Conservation (phyloP, 192 early-diverging fungal genomes). For the Jimgerdemannia flammicorona region DNA sequence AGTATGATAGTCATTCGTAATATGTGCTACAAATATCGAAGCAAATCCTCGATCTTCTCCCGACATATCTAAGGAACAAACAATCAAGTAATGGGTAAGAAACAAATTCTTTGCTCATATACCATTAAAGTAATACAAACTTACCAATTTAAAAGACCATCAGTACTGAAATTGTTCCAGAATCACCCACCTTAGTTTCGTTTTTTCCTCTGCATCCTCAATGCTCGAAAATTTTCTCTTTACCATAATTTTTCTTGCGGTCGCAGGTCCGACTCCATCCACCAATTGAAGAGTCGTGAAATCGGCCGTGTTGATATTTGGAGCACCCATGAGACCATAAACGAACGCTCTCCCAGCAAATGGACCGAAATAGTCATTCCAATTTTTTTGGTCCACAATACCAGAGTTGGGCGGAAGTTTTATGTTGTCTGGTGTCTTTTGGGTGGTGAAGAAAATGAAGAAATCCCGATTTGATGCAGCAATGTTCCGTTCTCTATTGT, state of each 20-base stretch:
- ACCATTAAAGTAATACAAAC: too few species aligned
- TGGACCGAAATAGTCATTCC: slow-evolving; percentile 24
- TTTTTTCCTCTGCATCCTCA: slow-evolving; percentile 12
- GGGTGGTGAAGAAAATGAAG: slow-evolving; percentile 27
- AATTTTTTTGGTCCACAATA: slow-evolving; percentile 25
- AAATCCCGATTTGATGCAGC: slow-evolving; percentile 27
- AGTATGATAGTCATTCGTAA: too few species aligned
- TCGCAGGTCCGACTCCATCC: slow-evolving; percentile 1
- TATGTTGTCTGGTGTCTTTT: slow-evolving; percentile 8
- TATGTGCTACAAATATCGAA: too few species aligned
- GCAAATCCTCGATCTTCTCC: too few species aligned
- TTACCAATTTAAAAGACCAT: too few species aligned
- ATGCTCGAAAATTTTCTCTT: background rate
- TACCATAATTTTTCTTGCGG: background rate
- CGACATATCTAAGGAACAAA: too few species aligned
- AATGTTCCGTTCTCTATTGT: slow-evolving; percentile 14
- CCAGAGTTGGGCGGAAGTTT: slow-evolving; percentile 19
- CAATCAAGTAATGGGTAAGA: too few species aligned
- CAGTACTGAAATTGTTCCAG: too few species aligned
- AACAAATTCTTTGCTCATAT: too few species aligned
- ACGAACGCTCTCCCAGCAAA: slow-evolving; percentile 25
- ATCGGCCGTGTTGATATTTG: slow-evolving; percentile 15
- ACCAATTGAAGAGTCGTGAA: slow-evolving; percentile 10
- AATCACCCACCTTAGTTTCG: too few species aligned
- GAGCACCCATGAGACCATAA: slow-evolving; percentile 12